Percentiles rank a stretch among this genome's conserved stretches.
These are phyloP conservation scores for Boletus barrowsii DNA, from an alignment of 768 basidiomycete species.

Conservation along the genomic window DNA sequence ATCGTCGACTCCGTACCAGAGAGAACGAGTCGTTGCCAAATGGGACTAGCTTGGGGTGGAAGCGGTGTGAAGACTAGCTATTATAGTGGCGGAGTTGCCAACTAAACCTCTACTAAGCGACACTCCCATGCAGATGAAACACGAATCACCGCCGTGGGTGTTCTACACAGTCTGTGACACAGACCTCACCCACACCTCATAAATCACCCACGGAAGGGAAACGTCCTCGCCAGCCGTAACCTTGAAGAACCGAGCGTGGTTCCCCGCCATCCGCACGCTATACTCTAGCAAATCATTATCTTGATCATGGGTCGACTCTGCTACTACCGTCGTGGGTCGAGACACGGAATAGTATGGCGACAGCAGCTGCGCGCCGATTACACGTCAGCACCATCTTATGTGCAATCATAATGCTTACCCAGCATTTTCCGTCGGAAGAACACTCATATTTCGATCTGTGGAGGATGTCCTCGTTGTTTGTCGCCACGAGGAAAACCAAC, in stretches of 20 bases:
- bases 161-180: constrained; percentile 8
- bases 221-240: constrained; percentile 26
- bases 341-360: constrained; percentile 14
- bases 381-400: background rate
- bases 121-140: background rate
- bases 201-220: constrained; percentile 34
- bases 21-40: constrained; percentile 1
- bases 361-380: constrained; percentile 7
- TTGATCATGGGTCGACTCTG: background rate
- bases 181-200: constrained; percentile 41
- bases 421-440: constrained; percentile 30
- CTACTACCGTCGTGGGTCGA: constrained; percentile 2
- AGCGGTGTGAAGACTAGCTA: constrained; percentile 3
- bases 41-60: constrained; percentile 1
- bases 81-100: constrained; percentile 18
- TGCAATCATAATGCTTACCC: constrained; percentile 27
- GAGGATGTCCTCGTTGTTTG: constrained; percentile 33
- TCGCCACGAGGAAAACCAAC: constrained; percentile 37
- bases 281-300: constrained; percentile 23
- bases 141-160: background rate
- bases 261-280: constrained; percentile 19
- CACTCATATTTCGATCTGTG: constrained; percentile 24
- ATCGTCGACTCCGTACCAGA: constrained; percentile 13
- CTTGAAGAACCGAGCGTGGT: constrained; percentile 29
- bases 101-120: background rate